Conservation (phyloP, 306 rosid genomes). For the Quercus alba region DNA sequence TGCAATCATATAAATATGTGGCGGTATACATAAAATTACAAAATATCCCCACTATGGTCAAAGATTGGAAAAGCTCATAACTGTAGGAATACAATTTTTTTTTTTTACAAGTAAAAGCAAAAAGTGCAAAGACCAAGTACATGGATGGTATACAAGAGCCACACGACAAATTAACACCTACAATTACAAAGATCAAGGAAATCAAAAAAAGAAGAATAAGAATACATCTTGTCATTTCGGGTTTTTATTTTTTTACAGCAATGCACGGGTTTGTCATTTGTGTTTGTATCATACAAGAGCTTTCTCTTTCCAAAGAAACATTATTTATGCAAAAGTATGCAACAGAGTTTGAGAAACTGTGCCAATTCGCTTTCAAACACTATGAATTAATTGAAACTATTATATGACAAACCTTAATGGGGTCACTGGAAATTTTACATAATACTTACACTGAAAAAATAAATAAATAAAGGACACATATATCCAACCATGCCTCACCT, state of each 20-base stretch:
- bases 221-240: too few species aligned
- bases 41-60: background rate
- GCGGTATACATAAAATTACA: background rate
- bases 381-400: background rate
- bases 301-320: background rate
- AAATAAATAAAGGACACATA: background rate
- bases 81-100: too few species aligned
- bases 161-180: too few species aligned
- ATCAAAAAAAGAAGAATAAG: too few species aligned
- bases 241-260: too few species aligned
- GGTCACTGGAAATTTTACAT: background rate
- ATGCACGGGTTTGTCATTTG: too few species aligned
- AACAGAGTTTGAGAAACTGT: background rate
- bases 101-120: too few species aligned
- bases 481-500: constrained; percentile 47
- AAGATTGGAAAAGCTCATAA: background rate
- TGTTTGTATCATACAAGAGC: background rate
- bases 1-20: background rate
- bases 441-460: too few species aligned
- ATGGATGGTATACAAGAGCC: too few species aligned
- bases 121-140: too few species aligned
- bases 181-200: too few species aligned
- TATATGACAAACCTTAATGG: background rate
- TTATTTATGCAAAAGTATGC: background rate
- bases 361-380: too few species aligned